phyloP scores from a whole-genome alignment of 129 eudicot genomes.

The Escallonia rubra region DNA sequence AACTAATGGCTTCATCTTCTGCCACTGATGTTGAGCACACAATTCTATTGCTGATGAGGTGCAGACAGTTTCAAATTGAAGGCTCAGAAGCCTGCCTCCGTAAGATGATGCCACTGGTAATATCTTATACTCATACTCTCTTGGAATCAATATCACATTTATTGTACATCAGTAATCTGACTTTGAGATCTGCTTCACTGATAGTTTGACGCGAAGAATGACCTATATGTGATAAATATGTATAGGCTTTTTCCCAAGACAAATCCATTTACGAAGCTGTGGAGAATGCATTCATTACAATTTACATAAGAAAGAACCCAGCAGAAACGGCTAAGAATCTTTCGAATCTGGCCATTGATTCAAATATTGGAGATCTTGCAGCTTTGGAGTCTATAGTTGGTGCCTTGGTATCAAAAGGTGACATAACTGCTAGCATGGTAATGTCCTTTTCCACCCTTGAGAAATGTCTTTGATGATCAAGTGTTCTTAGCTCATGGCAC shows the following conservation, averaged over 20 bases:
- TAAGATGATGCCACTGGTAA: slow-evolving; percentile 95
- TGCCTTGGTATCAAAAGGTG: slow-evolving; percentile 85
- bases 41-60: slow-evolving; percentile 88
- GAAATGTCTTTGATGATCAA: neutral
- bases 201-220: neutral
- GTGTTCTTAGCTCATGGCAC: neutral
- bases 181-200: neutral
- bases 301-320: slow-evolving; percentile 70
- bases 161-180: neutral
- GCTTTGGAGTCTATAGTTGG: slow-evolving; percentile 79
- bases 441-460: neutral
- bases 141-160: neutral
- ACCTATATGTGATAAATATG: slow-evolving; percentile 1
- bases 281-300: slow-evolving; percentile 85
- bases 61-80: slow-evolving; percentile 93
- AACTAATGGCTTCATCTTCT: slow-evolving; percentile 95
- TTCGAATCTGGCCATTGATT: slow-evolving; percentile 64
- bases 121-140: slow-evolving; percentile 1
- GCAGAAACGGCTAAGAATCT: slow-evolving; percentile 89
- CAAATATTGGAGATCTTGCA: slow-evolving; percentile 95
- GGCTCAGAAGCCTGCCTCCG: slow-evolving; percentile 86
- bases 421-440: slow-evolving; percentile 70
- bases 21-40: slow-evolving; percentile 97
- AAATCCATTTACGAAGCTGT: slow-evolving; percentile 92
- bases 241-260: slow-evolving; percentile 92